Base-by-base conservation (phyloP, 2,329 filamentous ascomycete genomes). In the Dactylellina leptospora region DNA sequence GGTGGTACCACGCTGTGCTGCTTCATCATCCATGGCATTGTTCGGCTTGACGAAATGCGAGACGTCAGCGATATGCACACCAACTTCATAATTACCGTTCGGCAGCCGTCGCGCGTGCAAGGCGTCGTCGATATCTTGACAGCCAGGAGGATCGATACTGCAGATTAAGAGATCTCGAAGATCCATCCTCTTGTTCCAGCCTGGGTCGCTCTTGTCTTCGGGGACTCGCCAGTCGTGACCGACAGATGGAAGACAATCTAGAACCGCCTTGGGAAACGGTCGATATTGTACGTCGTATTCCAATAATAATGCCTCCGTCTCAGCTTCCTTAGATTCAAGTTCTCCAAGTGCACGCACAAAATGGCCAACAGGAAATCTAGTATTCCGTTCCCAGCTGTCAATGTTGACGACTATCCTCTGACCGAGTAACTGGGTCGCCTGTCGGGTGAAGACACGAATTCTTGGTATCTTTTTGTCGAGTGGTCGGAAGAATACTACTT, bases 401-500 rank as follows among this genome's bases (percentile, higher is more conserved):
- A 99, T 96, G 0, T 92, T 93, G 42, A 97, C 91, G 9, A 99
- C 81, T 53, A 99, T 88, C 64, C 96, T 88, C 83, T 97, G 95
- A 3, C 95, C 95, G 25, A 97, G 81, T 2, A 99, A 85, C 77
- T 96, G 92, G 13, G 88, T 87, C 22, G 92, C 93, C 80, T 97
- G 95, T 55, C 95, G 86, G 9, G 95, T 97, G 54, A 93, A 88
- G 60, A 99, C 87, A 47, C 92, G 87, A 77, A 99, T 97, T 82
- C 97, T 99, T 1, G 95, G 95, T 20, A 99, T 90, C 77, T 92
- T 90, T 83, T 96, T 97, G 81, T 99, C 93, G 93, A 99, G 97
- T 2, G 95, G 93, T 51, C 97, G 88, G 16, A 99, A 84, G 80
- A 99, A 99, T 11, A 99, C 92, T 13, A 87, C 96, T 78, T 97